Conservation (phyloP, 2,329 filamentous ascomycete species). For the Phialophora macrospora region DNA sequence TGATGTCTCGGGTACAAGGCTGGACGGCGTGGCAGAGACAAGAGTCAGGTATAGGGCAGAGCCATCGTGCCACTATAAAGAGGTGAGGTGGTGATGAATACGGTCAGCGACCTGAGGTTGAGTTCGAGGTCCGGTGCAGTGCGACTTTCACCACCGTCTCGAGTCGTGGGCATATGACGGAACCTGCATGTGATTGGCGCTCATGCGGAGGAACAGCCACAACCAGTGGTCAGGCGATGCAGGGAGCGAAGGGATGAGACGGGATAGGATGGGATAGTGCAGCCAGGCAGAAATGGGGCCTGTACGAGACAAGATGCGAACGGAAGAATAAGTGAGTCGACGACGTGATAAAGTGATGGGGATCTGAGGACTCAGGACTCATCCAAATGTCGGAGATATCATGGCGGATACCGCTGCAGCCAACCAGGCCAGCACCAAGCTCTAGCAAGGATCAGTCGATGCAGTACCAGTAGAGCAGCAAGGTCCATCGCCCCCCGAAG, state of each 20-base stretch:
- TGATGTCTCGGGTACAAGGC: constrained; percentile 13
- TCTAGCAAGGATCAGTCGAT: constrained; percentile 1
- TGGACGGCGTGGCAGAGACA: neutral
- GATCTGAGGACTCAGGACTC: constrained; percentile 10
- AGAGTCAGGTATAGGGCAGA: constrained; percentile 28
- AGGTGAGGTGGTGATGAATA: constrained; percentile 4
- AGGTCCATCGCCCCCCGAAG: neutral
- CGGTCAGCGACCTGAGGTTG: constrained; percentile 30
- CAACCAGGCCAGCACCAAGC: neutral
- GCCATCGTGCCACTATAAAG: constrained; percentile 31
- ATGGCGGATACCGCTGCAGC: constrained; percentile 7
- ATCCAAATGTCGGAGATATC: constrained; percentile 16
- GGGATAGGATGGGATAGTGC: neutral
- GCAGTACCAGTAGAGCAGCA: neutral
- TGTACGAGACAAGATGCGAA: constrained; percentile 8
- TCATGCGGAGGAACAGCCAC: constrained; percentile 13
- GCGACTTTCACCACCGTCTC: constrained; percentile 22
- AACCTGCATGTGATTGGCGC: constrained; percentile 34
- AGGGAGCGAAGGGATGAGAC: constrained; percentile 4
- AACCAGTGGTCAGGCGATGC: constrained; percentile 11
- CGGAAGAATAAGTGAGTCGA: constrained; percentile 7
- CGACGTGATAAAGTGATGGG: constrained; percentile 21
- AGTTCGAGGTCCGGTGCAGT: constrained; percentile 3
- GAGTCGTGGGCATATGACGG: constrained; percentile 38
- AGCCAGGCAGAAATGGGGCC: constrained; percentile 9